These are phyloP conservation scores for Pleurotus ostreatus DNA, from an alignment of 768 basidiomycete species.

Conservation along the genomic window DNA sequence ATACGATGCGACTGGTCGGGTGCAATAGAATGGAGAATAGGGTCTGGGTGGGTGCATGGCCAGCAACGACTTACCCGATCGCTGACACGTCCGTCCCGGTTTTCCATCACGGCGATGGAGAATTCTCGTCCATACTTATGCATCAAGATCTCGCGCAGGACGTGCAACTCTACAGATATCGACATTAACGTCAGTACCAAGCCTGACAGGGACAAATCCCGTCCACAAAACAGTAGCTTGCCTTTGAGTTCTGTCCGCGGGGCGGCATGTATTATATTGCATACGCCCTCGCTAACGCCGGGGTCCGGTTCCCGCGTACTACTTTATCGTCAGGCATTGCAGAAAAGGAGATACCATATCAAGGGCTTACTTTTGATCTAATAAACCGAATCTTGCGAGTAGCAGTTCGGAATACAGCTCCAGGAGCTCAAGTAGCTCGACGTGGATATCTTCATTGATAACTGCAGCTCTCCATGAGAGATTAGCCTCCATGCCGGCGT, in stretches of 20 bases:
- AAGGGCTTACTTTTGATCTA: constrained; percentile 76
- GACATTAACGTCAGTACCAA: neutral
- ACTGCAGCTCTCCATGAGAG: constrained; percentile 32
- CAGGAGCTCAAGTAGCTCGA: constrained; percentile 87
- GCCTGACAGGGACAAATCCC: neutral
- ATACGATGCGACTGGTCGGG: neutral
- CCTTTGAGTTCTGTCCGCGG: constrained; percentile 90
- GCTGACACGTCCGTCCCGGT: constrained; percentile 75
- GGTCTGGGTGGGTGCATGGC: neutral
- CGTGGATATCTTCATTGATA: constrained; percentile 80
- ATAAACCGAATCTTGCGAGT: constrained; percentile 84
- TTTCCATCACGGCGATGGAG: constrained; percentile 81
- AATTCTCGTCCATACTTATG: constrained; percentile 95
- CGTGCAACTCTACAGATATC: constrained; percentile 67
- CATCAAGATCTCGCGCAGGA: constrained; percentile 90
- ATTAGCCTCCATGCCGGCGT: constrained; percentile 6
- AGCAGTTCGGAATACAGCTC: constrained; percentile 96
- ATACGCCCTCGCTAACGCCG: constrained; percentile 82
- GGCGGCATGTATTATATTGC: constrained; percentile 85
- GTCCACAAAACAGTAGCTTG: constrained; percentile 19
- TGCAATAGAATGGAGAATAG: constrained; percentile 5
- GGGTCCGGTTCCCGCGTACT: constrained; percentile 85
- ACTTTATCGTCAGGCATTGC: constrained; percentile 11
- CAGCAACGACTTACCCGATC: constrained; percentile 57
- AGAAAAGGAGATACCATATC: constrained; percentile 8